Evolutionary conservation across 257 asterid species (phyloP).

Genomic region (Solanum lycopersicoides): DNA sequence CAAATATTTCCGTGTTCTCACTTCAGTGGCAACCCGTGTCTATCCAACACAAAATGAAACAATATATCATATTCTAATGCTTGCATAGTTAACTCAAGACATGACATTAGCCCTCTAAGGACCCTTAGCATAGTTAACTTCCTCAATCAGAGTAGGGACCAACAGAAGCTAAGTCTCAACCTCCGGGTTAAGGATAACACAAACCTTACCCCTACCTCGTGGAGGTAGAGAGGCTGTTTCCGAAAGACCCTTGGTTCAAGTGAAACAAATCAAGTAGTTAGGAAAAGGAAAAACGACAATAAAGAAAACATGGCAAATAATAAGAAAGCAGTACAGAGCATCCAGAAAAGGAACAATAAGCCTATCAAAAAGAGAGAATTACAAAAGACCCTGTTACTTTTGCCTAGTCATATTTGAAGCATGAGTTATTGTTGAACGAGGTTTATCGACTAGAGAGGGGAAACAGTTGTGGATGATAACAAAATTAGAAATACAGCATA

Average conservation of each 20-base stretch:
- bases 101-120: neutral
- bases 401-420: neutral
- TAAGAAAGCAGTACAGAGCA: neutral
- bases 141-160: neutral
- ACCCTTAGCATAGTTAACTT: neutral
- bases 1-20: conserved; percentile 35
- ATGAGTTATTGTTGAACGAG: neutral
- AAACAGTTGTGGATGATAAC: neutral
- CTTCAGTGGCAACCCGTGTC: conserved; percentile 50
- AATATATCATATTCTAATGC: neutral
- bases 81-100: neutral
- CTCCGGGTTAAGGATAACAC: neutral
- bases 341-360: neutral
- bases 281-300: neutral
- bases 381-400: neutral
- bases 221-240: neutral
- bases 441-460: neutral
- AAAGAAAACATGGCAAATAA: neutral
- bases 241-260: neutral
- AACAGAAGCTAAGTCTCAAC: neutral
- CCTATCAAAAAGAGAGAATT: neutral
- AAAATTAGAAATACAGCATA: neutral
- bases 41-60: conserved; percentile 2
- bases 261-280: neutral
- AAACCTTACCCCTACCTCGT: neutral